Evolutionary conservation across 768 basidiomycete species (phyloP), one percentile per base, ranked within the genome.

Genomic region (Mycena albidolilacea): DNA sequence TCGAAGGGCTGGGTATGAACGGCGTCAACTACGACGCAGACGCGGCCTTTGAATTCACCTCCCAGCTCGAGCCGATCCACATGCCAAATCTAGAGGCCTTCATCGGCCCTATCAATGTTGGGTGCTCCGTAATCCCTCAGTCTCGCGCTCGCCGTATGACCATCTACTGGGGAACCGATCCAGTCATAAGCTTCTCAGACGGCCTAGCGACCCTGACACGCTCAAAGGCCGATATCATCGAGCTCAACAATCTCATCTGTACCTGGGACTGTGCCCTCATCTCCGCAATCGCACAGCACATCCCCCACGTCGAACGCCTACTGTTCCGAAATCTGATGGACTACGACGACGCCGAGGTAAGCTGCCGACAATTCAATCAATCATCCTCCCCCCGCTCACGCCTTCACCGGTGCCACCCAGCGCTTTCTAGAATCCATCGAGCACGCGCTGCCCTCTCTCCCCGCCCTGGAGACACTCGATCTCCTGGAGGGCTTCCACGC

Each of bases 1-100:
- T 19, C 17, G 64, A 52, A 54, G 64, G 57, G 17, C 10, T 59
- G 57, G 19, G 57, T 14, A 39, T 39, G 19, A 38, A 38, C 38
- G 57, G 35, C 35, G 15, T 41, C 30, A 30, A 30, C 19, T 39
- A 10, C 44, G 17, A 35, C 43, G 17, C 15, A 7, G 57, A 64
- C 23, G 37, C 14, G 11, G 43, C 19, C 21, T 60, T 67, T 10
- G 50, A 35, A 14, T n/a, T 59, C 17, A 30, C 48, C 14, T 30
- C 59, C 1, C 60, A 23, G 7, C 35, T 62, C 12, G 43, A 41
- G 50, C 50, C 65, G 5, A 60, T 71, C 52, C 39, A 30, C 0
- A 37, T 72, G 65, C 71, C 71, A 11, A 59, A 66, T 4, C 38
- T 71, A 41, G 39, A 55, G 21, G 7, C 7, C 30, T 68, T 68